These are phyloP conservation scores for Terfezia claveryi DNA, from an alignment of 495 filamentous ascomycete species.

Conservation along the genomic window DNA sequence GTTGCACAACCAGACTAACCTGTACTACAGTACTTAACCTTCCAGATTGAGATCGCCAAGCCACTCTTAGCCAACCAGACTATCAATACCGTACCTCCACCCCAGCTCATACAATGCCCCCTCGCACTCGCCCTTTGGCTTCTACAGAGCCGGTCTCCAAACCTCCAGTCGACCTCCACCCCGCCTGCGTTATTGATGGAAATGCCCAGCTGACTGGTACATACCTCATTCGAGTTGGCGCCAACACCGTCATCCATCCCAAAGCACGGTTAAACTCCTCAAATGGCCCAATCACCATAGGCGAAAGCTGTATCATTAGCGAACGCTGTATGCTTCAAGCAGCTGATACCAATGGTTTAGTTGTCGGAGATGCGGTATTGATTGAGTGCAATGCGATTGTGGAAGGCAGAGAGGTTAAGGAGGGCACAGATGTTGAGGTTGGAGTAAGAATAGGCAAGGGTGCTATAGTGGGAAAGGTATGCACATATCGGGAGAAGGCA, in stretches of 20 bases:
- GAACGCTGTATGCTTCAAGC: conserved; percentile 46
- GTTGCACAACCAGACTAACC: no score
- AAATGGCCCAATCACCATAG: conserved; percentile 48
- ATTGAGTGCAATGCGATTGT: conserved; percentile 40
- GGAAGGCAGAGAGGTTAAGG: conserved; percentile 39
- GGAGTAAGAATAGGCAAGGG: conserved; percentile 38
- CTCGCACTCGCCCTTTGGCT: conserved; percentile 22
- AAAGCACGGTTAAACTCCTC: conserved; percentile 46
- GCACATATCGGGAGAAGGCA: conserved; percentile 5
- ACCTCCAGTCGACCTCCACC: conserved; percentile 48
- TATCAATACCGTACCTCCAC: no score
- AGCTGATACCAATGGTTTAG: conserved; percentile 18
- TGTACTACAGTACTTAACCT: no score
- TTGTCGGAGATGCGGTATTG: conserved; percentile 34
- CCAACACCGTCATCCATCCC: conserved; percentile 62
- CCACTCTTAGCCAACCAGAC: no score
- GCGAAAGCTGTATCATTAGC: conserved; percentile 49
- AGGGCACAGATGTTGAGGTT: conserved; percentile 40
- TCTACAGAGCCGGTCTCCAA: conserved; percentile 24
- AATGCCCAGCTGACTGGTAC: conserved; percentile 50
- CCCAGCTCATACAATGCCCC: conserved; percentile 6
- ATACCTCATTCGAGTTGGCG: conserved; percentile 45
- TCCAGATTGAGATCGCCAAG: no score
- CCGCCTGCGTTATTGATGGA: conserved; percentile 51
- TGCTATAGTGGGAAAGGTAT: conserved; percentile 41